Conservation (phyloP, 2,329 filamentous ascomycete genomes). For the Nannizzia gypsea region DNA sequence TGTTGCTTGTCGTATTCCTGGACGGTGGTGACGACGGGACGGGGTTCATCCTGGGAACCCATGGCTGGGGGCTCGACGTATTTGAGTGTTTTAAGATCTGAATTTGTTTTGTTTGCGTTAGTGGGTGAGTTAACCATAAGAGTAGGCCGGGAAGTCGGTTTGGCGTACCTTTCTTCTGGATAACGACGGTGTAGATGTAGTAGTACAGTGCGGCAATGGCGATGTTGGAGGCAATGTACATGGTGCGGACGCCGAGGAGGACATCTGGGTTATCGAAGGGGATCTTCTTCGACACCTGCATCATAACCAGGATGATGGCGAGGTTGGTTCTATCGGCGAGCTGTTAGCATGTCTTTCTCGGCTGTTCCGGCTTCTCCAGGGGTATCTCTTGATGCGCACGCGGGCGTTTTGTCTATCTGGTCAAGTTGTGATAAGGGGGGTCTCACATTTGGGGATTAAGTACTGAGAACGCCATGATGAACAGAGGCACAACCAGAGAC, state of each 20-base stretch:
- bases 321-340: slow-evolving; percentile 63
- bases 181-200: slow-evolving; percentile 74
- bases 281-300: slow-evolving; percentile 94
- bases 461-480: slow-evolving; percentile 16
- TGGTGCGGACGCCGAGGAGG: slow-evolving; percentile 50
- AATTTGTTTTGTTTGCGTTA: neutral
- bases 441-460: slow-evolving; percentile 21
- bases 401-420: neutral
- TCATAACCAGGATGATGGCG: slow-evolving; percentile 91
- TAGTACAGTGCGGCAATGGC: slow-evolving; percentile 77
- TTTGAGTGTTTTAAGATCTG: slow-evolving; percentile 94
- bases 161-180: slow-evolving; percentile 85
- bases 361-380: neutral
- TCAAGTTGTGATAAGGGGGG: neutral
- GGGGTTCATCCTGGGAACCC: slow-evolving; percentile 87
- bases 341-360: neutral
- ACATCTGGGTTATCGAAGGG: slow-evolving; percentile 81
- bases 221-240: slow-evolving; percentile 61
- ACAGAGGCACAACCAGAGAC: neutral
- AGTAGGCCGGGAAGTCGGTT: neutral
- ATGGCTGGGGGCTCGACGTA: slow-evolving; percentile 93
- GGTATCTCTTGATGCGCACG: neutral
- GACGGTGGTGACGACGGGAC: slow-evolving; percentile 91
- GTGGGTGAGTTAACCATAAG: neutral
- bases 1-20: slow-evolving; percentile 88